These are phyloP conservation scores for Solanum hybrid DNA, from an alignment of 305 asterid genomes.

Conservation along the genomic window DNA sequence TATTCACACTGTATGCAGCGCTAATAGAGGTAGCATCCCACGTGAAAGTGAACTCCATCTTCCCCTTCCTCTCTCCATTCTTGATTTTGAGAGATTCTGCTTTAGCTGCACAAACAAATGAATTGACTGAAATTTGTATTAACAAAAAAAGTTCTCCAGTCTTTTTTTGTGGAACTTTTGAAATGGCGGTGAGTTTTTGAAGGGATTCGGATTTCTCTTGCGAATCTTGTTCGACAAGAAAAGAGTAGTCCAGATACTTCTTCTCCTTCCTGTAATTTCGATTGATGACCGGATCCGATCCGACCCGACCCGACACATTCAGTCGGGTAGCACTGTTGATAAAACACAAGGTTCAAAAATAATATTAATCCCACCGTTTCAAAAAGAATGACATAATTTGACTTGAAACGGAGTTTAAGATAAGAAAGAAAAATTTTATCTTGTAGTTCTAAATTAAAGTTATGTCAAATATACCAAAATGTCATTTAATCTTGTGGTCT, in stretches of 20 bases:
- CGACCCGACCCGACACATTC: background rate
- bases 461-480: no score
- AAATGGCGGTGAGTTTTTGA: background rate
- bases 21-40: conserved; percentile 59
- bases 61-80: conserved; percentile 15
- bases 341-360: no score
- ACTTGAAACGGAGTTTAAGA: no score
- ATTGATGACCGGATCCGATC: background rate
- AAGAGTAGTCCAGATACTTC: background rate
- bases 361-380: fast-evolving
- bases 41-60: conserved; percentile 22
- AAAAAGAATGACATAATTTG: no score
- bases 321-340: background rate
- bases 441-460: no score
- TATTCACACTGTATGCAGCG: conserved; percentile 66
- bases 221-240: background rate
- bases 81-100: background rate
- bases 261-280: background rate
- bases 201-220: background rate
- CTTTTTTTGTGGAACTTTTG: background rate
- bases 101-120: background rate
- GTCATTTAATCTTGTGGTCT: no score
- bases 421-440: no score
- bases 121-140: background rate
- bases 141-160: background rate